Percentiles rank a stretch among this genome's conserved stretches.
phyloP scores from a whole-genome alignment of 169 alveolate genomes.

The Plasmodium relictum region DNA sequence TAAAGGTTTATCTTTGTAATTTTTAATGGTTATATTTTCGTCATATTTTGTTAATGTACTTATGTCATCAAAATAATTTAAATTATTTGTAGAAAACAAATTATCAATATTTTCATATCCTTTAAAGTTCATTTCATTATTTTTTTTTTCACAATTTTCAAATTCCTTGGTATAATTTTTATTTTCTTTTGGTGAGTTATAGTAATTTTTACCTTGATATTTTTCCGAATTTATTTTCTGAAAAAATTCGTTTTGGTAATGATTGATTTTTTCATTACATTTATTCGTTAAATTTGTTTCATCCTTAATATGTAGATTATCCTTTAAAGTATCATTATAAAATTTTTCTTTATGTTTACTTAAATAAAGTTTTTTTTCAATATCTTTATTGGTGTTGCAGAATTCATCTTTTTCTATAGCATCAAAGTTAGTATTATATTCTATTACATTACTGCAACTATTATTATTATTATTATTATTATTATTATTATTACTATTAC shows the following conservation, averaged over 20 bases:
- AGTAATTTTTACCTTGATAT: neutral
- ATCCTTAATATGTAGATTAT: constrained; percentile 15
- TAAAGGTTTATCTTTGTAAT: neutral
- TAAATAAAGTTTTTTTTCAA: neutral
- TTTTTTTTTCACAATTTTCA: constrained; percentile 5
- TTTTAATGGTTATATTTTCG: constrained; percentile 3
- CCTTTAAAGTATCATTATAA: neutral
- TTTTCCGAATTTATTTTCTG: neutral
- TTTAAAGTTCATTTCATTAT: neutral
- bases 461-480: neutral
- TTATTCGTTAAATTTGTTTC: neutral
- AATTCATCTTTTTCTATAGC: too few species aligned
- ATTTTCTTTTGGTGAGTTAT: neutral
- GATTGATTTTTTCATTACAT: neutral
- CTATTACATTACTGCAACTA: neutral
- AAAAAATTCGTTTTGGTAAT: neutral
- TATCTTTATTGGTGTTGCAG: neutral
- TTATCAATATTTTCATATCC: constrained; percentile 2
- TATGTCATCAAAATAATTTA: neutral
- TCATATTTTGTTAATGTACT: constrained; percentile 22
- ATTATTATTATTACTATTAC: neutral
- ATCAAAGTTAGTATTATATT: neutral
- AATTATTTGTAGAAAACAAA: constrained; percentile 10
- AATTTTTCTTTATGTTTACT: neutral
- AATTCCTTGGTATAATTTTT: neutral